phyloP scores from a whole-genome alignment of 2,329 filamentous ascomycete genomes.

The Ophiostoma montium region DNA sequence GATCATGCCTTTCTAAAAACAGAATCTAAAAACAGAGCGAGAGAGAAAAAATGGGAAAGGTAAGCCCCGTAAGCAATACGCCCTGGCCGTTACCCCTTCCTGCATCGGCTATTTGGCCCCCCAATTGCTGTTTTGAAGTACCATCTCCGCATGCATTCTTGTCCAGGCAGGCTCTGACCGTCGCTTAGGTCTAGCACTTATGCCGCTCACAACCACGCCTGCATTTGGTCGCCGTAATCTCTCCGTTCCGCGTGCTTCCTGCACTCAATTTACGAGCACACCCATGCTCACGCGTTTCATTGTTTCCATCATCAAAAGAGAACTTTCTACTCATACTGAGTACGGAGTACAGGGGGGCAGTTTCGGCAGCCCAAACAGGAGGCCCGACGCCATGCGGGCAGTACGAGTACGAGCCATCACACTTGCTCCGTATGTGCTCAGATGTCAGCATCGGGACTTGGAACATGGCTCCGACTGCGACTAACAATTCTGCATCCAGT shows the following conservation, averaged over 20 bases:
- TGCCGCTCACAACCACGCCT: background rate
- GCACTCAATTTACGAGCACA: background rate
- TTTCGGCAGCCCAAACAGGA: too few relatives aligned
- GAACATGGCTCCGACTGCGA: background rate
- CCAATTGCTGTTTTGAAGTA: background rate
- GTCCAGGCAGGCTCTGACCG: background rate
- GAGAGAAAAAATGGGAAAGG: too few relatives aligned
- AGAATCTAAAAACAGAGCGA: background rate
- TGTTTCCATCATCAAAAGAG: background rate
- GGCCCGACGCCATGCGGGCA: background rate
- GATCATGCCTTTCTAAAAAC: background rate
- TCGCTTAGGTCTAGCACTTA: background rate
- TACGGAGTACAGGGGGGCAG: too few relatives aligned
- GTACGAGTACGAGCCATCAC: background rate
- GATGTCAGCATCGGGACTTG: background rate
- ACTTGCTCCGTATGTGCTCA: background rate
- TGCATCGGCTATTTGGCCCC: background rate
- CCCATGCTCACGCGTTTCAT: background rate
- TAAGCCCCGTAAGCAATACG: background rate
- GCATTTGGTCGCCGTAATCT: background rate
- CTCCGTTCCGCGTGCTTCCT: background rate
- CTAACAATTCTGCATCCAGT: background rate
- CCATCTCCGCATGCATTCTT: background rate
- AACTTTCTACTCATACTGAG: too few relatives aligned
- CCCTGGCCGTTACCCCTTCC: background rate